Percentiles rank a stretch among this genome's conserved stretches.
phyloP scores from a whole-genome alignment of 1,139 yeast genomes.

The Meyerozyma elateridarum region DNA sequence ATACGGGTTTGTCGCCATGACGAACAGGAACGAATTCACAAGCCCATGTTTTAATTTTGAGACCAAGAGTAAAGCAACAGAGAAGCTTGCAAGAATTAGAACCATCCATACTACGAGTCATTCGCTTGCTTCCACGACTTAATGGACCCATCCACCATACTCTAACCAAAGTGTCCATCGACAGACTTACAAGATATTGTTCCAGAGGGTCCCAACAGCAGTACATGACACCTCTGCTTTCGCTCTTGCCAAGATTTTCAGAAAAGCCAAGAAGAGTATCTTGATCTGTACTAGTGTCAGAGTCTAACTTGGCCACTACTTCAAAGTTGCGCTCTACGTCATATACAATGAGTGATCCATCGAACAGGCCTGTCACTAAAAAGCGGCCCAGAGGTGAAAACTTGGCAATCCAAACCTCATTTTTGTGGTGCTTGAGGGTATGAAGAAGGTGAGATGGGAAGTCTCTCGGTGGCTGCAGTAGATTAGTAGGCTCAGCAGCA shows the following conservation, averaged over 20 bases:
- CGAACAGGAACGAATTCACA: constrained; percentile 64
- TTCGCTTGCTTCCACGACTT: constrained; percentile 20
- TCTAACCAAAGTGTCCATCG: constrained; percentile 61
- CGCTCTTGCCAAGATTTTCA: constrained; percentile 18
- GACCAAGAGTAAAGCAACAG: constrained; percentile 38
- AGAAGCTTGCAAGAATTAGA: constrained; percentile 22
- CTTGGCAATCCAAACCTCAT: constrained; percentile 81
- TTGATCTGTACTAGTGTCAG: constrained; percentile 28
- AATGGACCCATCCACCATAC: constrained; percentile 57
- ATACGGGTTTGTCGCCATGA: constrained; percentile 37
- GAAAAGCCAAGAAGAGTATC: constrained; percentile 25
- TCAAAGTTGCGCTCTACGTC: constrained; percentile 55
- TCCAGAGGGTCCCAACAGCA: constrained; percentile 75
- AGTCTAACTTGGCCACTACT: constrained; percentile 31
- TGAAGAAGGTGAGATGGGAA: constrained; percentile 47
- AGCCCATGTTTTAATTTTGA: constrained; percentile 49
- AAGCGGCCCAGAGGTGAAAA: constrained; percentile 75
- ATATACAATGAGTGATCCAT: constrained; percentile 61
- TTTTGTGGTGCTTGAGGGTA: constrained; percentile 49
- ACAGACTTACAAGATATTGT: constrained; percentile 59
- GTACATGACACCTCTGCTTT: constrained; percentile 57
- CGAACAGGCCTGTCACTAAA: constrained; percentile 74
- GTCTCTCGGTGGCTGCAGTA: constrained; percentile 8
- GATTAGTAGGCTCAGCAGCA: too few relatives aligned
- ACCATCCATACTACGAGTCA: constrained; percentile 22